These are phyloP conservation scores for Moesziomyces globuligerus DNA, from an alignment of 1,284 basidiomycete genomes.

Conservation along the genomic window DNA sequence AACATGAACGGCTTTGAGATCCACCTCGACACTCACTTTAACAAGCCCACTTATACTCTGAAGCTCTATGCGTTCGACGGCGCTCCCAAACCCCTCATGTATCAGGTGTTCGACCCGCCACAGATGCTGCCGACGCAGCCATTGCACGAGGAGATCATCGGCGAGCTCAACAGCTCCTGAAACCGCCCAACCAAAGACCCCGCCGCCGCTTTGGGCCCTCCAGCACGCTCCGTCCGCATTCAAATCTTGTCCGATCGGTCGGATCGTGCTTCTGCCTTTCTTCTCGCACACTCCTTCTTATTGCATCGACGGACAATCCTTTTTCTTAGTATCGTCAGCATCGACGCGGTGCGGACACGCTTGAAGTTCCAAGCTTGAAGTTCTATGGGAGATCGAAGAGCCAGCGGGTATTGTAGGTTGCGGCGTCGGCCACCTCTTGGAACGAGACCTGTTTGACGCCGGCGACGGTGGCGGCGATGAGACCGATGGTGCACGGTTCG, in stretches of 20 bases:
- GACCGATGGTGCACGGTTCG: constrained; percentile 79
- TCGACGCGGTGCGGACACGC: background rate
- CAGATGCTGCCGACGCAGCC: constrained; percentile 63
- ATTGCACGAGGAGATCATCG: constrained; percentile 45
- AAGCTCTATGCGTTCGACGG: constrained; percentile 57
- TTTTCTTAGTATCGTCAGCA: too few relatives aligned
- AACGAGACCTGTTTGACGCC: constrained; percentile 73
- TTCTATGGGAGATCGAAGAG: constrained; percentile 41
- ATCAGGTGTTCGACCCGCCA: constrained; percentile 52
- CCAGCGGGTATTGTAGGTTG: constrained; percentile 53
- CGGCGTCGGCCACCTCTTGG: constrained; percentile 71
- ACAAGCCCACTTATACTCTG: constrained; percentile 37
- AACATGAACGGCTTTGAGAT: constrained; percentile 49
- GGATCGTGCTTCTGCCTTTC: too few relatives aligned
- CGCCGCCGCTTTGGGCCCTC: too few relatives aligned
- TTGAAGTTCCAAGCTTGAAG: background rate
- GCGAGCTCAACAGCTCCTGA: constrained; percentile 32
- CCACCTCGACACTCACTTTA: constrained; percentile 32
- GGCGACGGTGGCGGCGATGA: constrained; percentile 81
- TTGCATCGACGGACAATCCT: constrained; percentile 21
- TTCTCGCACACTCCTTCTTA: constrained; percentile 1
- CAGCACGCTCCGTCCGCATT: too few relatives aligned
- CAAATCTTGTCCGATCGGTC: too few relatives aligned
- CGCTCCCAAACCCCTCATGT: constrained; percentile 48
- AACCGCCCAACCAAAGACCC: too few relatives aligned